phyloP scores from a whole-genome alignment of 805 yeast species.

The Starmerella cellae region DNA sequence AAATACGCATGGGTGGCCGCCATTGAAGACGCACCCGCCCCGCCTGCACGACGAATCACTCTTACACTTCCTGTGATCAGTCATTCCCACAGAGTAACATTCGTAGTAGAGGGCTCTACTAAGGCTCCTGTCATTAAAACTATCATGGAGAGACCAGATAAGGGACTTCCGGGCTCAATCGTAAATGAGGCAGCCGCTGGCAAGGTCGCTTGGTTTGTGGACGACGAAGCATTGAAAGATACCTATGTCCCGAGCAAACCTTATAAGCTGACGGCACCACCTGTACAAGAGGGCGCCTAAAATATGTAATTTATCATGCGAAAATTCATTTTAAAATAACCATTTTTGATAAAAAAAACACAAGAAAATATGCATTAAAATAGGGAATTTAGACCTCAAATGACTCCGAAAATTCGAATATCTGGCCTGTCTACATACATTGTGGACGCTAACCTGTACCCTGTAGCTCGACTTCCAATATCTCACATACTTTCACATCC shows the following conservation, averaged over 20 bases:
- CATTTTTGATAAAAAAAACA: too few relatives aligned
- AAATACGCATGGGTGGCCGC: constrained; percentile 91
- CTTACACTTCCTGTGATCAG: constrained; percentile 88
- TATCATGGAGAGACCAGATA: constrained; percentile 93
- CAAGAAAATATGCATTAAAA: too few relatives aligned
- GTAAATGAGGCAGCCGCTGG: constrained; percentile 97
- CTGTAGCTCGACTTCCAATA: too few relatives aligned
- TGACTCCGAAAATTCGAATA: too few relatives aligned
- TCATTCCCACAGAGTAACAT: constrained; percentile 82
- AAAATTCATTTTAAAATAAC: too few relatives aligned
- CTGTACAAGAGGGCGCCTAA: background rate
- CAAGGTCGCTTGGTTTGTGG: constrained; percentile 93
- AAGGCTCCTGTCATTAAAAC: constrained; percentile 85
- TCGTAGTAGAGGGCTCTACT: constrained; percentile 91
- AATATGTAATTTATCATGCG: too few relatives aligned
- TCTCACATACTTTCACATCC: too few relatives aligned
- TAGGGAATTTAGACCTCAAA: too few relatives aligned
- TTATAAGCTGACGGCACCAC: constrained; percentile 42
- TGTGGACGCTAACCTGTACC: too few relatives aligned
- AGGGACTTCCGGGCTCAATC: constrained; percentile 84
- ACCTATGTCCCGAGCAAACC: constrained; percentile 59
- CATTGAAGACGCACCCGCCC: constrained; percentile 79
- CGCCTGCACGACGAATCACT: constrained; percentile 76
- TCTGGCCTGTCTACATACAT: too few relatives aligned
- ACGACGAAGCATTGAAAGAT: constrained; percentile 78